phyloP scores from a whole-genome alignment of 805 yeast genomes.

The Ogataea paraovalis region DNA sequence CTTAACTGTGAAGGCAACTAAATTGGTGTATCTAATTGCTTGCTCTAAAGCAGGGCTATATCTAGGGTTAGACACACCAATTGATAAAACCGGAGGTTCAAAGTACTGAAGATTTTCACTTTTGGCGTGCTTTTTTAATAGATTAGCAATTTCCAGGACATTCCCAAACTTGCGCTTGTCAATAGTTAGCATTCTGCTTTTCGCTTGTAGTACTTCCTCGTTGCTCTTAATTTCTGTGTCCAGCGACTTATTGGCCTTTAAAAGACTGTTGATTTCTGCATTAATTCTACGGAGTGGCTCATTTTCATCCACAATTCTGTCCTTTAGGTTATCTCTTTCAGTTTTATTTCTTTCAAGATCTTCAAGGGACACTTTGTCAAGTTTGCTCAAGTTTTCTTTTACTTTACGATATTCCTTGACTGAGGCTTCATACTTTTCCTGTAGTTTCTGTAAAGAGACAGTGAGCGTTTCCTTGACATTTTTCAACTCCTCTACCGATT shows the following conservation, averaged over 20 bases:
- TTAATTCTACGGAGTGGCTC: slow-evolving; percentile 16
- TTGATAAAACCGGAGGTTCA: slow-evolving; percentile 72
- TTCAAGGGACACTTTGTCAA: neutral
- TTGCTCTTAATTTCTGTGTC: slow-evolving; percentile 13
- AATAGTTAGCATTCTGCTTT: slow-evolving; percentile 50
- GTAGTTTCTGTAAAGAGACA: neutral
- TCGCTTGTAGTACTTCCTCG: slow-evolving; percentile 32
- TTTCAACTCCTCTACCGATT: neutral
- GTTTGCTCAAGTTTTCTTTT: neutral
- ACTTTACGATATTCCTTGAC: neutral
- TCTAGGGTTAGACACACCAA: slow-evolving; percentile 46
- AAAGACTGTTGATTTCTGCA: slow-evolving; percentile 11
- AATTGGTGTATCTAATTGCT: slow-evolving; percentile 48
- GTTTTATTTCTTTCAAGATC: neutral
- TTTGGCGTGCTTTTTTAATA: slow-evolving; percentile 37
- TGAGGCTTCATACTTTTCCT: neutral
- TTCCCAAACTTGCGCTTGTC: slow-evolving; percentile 28
- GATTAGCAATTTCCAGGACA: slow-evolving; percentile 35
- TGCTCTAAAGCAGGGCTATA: slow-evolving; percentile 57
- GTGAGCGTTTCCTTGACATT: neutral
- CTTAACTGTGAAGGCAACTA: slow-evolving; percentile 61
- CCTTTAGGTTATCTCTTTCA: slow-evolving; percentile 19
- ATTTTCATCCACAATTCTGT: slow-evolving; percentile 15
- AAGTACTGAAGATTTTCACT: slow-evolving; percentile 39
- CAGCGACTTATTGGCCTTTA: slow-evolving; percentile 14